Evolutionary conservation across 106 monocot genomes (phyloP).

Genomic region (Dendrobium catenatum): DNA sequence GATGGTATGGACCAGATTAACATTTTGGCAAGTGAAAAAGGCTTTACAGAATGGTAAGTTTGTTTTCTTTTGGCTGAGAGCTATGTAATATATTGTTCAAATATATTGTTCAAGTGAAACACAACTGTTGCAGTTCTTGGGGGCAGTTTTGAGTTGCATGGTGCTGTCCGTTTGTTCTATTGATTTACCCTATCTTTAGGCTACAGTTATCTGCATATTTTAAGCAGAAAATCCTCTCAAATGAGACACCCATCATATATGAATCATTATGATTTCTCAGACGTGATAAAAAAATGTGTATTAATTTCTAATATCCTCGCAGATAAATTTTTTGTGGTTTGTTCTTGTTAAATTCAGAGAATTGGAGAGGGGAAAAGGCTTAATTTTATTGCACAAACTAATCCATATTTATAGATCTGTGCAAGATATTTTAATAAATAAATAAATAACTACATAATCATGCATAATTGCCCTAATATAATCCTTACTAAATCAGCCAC

Average conservation of each 20-base stretch:
- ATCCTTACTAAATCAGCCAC: too few relatives aligned
- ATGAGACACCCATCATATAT: neutral
- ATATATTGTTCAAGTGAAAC: neutral
- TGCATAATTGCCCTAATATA: too few relatives aligned
- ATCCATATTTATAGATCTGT: too few relatives aligned
- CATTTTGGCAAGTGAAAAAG: conserved; percentile 19
- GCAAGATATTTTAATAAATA: too few relatives aligned
- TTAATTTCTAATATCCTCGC: neutral
- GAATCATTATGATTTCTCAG: neutral
- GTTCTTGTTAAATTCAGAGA: too few relatives aligned
- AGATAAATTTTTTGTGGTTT: neutral
- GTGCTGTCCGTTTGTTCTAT: neutral
- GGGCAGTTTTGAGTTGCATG: neutral
- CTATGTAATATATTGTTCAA: too few relatives aligned
- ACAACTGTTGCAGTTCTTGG: neutral
- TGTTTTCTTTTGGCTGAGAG: neutral
- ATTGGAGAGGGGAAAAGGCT: too few relatives aligned
- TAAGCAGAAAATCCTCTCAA: neutral
- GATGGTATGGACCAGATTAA: conserved; percentile 2
- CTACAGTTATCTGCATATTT: neutral
- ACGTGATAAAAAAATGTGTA: neutral
- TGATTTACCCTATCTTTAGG: neutral
- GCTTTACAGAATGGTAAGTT: conserved; percentile 28
- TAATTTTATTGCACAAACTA: too few relatives aligned
- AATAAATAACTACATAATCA: too few relatives aligned